Evolutionary conservation across 2,329 filamentous ascomycete species (phyloP), one percentile per base, ranked within the genome.

Genomic region (Thermomyces lanuginosus): DNA sequence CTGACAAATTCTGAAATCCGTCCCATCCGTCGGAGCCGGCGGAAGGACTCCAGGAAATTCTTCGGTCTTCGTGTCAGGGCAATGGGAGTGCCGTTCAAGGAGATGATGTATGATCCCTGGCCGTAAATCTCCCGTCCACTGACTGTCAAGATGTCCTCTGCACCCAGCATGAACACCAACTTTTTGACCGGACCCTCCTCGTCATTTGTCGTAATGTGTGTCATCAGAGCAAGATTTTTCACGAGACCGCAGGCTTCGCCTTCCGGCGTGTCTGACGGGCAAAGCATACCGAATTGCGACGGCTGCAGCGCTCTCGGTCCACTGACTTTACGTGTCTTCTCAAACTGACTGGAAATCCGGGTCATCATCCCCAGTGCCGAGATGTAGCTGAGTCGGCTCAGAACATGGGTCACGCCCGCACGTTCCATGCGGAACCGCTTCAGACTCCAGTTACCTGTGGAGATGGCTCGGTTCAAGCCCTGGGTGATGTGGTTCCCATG

Each of bases 281-380:
- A 98, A 29, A 98, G 64, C 84, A 98, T 93, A 41, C 89, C 89
- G 60, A 92, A 98, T 41, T 98, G 89, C 1, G 89, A 98, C 5
- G 89, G 84, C 46, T 98, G 89, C 25, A 98, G 64, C 10, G 91
- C 89, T 67, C 89, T 76, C 43, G 91, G 89, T 38, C 91, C 91
- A 46, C 76, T 84, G 34, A 98, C 84, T 55, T 98, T 98, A 41
- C 89, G 65, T 2, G 89, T 95, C 65, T 98, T 98, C 51, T 98
- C 89, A 45, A 98, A 98, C 58, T 98, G 89, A 66, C 80, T 91
- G 51, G 78, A 89, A 45, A 98, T 95, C 52, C 89, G 70, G 8
- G 89, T 98, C 89, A 98, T 98, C 91, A 98, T 98, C 36, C 91
- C 91, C 15, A 98, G 69, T 15, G 89, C 89, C 36, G 78, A 80